Conservation (phyloP, 2,329 filamentous ascomycete species). For the Colletotrichum sp. region DNA sequence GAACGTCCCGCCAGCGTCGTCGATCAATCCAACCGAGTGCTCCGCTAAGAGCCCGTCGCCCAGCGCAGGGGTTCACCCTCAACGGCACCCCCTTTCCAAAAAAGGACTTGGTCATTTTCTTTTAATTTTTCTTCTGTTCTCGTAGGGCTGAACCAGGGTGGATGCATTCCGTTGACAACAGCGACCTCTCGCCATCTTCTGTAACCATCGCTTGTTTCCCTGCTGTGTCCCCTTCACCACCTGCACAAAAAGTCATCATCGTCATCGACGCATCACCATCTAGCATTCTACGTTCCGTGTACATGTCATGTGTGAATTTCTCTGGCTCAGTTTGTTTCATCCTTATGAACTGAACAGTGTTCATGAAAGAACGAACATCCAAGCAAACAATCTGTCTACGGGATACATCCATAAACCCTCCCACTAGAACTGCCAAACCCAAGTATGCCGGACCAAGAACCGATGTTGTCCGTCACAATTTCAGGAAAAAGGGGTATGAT, state of each 20-base stretch:
- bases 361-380: background rate
- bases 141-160: constrained; percentile 4
- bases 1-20: constrained; percentile 11
- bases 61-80: background rate
- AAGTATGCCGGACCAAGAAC: background rate
- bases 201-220: background rate
- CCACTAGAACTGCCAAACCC: background rate
- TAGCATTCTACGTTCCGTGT: background rate
- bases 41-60: constrained; percentile 1
- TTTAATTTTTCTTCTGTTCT: background rate
- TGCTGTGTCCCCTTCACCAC: background rate
- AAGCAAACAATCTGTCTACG: background rate
- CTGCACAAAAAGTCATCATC: background rate
- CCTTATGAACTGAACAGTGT: background rate
- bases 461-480: background rate
- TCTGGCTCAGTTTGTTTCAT: background rate
- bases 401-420: background rate
- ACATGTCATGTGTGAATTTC: background rate
- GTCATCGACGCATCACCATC: background rate
- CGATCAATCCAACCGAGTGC: constrained; percentile 3
- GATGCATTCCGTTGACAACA: background rate
- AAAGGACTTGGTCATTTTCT: background rate
- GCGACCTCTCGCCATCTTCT: background rate
- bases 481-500: constrained; percentile 10
- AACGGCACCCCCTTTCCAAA: background rate